Base-by-base conservation (phyloP, 306 rosid species). In the Prinsepia uniflora region DNA sequence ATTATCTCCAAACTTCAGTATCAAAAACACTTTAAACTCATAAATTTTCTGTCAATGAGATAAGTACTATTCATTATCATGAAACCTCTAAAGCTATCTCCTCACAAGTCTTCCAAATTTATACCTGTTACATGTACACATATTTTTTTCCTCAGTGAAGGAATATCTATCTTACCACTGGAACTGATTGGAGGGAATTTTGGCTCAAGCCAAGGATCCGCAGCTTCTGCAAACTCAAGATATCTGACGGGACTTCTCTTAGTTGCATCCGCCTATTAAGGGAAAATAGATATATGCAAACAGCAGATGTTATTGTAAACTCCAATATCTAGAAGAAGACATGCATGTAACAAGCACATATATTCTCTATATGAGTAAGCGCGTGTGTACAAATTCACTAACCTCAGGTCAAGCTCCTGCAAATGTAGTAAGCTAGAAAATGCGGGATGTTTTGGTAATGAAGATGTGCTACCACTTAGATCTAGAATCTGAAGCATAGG, bases 391-490 rank as follows among this genome's bases (percentile, higher is more conserved):
- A 17, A n/a, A 61, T 73, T 71, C 66, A 85, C 83, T 67, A 55
- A 90, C 98, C 98, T 89, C 72, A 90, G 81, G 83, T 94, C 87
- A 71, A 94, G 96, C 84, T 94, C 97, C 78, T 82, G 96, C 72
- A 94, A 76, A 81, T 75, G 73, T 13, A 86, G 89, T 78, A 90
- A 75, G 80, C 87, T 63, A 63, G 95, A 87, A 83, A 94, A 94
- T 52, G 80, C 43, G 41, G 95, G 90, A 46, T 83, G 79, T 71
- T 81, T 83, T 14, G 79, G 86, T 75, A 94, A 73, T 54, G 88
- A 85, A 79, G 83, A 79, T 53, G 86, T 71, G 68, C 84, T 88
- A 72, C 94, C 92, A 78, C 96, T 86, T 75, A 93, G 83, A 80
- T 93, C 91, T 67, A 90, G 85, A 82, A 88, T 75, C 83, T 84